Conservation (phyloP, 306 rosid species). For the Citrullus colocynthis region DNA sequence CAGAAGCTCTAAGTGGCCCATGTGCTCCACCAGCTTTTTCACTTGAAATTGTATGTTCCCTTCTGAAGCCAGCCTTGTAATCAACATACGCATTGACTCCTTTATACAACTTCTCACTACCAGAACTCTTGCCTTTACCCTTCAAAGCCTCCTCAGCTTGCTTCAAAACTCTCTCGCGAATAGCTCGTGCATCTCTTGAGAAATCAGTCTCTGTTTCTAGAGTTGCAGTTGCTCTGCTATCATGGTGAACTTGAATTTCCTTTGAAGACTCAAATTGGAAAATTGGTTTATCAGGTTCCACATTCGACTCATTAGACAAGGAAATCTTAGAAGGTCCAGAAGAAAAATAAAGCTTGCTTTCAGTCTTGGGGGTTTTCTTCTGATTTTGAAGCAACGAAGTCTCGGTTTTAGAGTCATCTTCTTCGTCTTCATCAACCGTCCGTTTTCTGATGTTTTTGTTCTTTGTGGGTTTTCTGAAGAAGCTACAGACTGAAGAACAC, state of each 20-base stretch:
- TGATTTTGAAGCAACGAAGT: constrained; percentile 14
- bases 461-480: constrained; percentile 29
- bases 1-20: constrained; percentile 87
- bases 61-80: constrained; percentile 68
- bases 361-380: constrained; percentile 22
- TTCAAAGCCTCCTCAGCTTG: constrained; percentile 48
- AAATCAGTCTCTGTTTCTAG: constrained; percentile 78
- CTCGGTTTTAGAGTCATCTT: constrained; percentile 15
- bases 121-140: constrained; percentile 30
- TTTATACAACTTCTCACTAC: constrained; percentile 47
- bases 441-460: constrained; percentile 31
- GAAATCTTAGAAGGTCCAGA: constrained; percentile 19
- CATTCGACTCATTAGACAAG: constrained; percentile 11
- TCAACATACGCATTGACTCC: constrained; percentile 58
- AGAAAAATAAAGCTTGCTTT: constrained; percentile 24
- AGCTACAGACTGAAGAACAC: constrained; percentile 30
- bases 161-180: constrained; percentile 69
- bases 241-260: constrained; percentile 69
- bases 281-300: constrained; percentile 12
- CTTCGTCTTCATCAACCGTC: constrained; percentile 22
- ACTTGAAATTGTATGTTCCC: constrained; percentile 71
- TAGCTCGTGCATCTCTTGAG: constrained; percentile 60
- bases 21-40: constrained; percentile 84
- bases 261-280: constrained; percentile 50
- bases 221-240: constrained; percentile 68